Conservation (phyloP, 805 yeast species). For the Naumovozyma dairenensis region DNA sequence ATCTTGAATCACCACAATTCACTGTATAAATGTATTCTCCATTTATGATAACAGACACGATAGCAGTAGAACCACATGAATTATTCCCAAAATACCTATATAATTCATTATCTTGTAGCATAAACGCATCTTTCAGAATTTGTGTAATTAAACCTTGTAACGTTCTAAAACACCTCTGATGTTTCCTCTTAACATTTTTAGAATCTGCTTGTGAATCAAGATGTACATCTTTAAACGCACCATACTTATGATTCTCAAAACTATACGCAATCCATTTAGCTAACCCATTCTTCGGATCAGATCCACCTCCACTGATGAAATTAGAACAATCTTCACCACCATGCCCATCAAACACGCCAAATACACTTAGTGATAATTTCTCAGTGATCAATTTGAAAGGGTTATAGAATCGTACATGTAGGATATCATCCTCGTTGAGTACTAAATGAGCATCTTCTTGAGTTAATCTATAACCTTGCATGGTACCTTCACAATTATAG, state of each 20-base stretch:
- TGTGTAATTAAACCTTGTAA: conserved; percentile 30
- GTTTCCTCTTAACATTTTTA: conserved; percentile 1
- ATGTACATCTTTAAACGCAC: conserved; percentile 7
- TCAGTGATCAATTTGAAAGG: conserved; percentile 23
- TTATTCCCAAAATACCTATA: conserved; percentile 32
- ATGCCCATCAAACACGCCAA: conserved; percentile 77
- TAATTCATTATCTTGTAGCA: conserved; percentile 37
- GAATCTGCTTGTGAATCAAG: conserved; percentile 3
- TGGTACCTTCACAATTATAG: conserved; percentile 56
- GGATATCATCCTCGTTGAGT: conserved; percentile 33
- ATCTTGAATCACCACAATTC: conserved; percentile 70
- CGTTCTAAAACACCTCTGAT: conserved; percentile 21
- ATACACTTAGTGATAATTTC: conserved; percentile 32
- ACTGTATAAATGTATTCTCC: conserved; percentile 43
- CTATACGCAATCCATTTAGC: conserved; percentile 23
- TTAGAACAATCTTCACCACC: conserved; percentile 61
- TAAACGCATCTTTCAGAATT: conserved; percentile 35
- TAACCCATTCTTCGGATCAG: conserved; percentile 14
- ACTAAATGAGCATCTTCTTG: conserved; percentile 72
- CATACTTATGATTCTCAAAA: conserved; percentile 25
- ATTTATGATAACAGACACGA: conserved; percentile 37
- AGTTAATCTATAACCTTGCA: conserved; percentile 67
- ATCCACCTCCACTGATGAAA: conserved; percentile 34
- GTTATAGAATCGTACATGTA: conserved; percentile 26
- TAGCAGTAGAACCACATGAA: conserved; percentile 45